Percentiles rank a stretch among this genome's conserved stretches.
Evolutionary conservation across 306 rosid genomes (phyloP).

Genomic region (Amphicarpaea edgeworthii): DNA sequence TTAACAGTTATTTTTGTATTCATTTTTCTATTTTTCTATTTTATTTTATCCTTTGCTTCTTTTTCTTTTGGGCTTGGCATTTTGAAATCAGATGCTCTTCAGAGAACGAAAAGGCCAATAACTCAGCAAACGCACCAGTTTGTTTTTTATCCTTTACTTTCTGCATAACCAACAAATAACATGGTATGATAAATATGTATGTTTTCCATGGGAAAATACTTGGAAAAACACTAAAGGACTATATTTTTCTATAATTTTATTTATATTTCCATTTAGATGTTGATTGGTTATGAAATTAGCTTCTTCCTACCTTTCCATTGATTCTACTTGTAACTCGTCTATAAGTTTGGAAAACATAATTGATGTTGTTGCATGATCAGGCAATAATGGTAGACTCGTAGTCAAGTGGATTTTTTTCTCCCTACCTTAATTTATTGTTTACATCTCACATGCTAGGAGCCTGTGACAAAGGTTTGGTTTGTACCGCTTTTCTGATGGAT

Average conservation of each 20-base stretch:
- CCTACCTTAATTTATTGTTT: background rate
- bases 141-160: background rate
- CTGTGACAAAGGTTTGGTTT: background rate
- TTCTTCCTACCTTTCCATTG: background rate
- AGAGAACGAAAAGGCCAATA: constrained; percentile 13
- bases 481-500: background rate
- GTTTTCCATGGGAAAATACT: background rate
- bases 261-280: constrained; percentile 8
- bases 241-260: background rate
- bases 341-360: background rate
- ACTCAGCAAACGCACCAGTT: background rate
- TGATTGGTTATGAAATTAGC: constrained; percentile 5
- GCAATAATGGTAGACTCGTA: constrained; percentile 6
- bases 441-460: background rate
- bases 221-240: background rate
- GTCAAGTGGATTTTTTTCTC: background rate
- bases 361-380: background rate
- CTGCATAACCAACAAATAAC: background rate
- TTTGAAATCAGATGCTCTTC: constrained; percentile 22
- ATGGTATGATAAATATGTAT: constrained; percentile 1
- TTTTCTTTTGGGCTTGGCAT: constrained; percentile 15
- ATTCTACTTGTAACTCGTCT: background rate
- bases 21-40: too few species aligned
- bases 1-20: background rate
- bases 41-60: too few species aligned